Evolutionary conservation across 306 rosid genomes (phyloP).

Genomic region (Nissolia schottii): DNA sequence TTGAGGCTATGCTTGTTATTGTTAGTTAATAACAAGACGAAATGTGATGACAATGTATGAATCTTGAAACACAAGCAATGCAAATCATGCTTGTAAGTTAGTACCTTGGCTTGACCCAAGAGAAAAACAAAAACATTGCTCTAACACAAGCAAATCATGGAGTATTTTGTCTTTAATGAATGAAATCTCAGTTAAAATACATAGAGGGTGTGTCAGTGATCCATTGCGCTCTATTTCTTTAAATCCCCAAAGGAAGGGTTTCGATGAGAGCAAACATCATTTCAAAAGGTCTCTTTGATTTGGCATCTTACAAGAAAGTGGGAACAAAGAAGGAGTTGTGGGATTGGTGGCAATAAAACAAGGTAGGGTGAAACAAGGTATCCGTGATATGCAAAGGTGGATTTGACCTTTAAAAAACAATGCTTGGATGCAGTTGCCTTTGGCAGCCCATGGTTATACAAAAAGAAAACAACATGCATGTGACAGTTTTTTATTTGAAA

Average conservation of each 20-base stretch:
- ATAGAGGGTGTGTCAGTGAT: background rate
- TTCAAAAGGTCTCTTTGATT: slow-evolving; percentile 27
- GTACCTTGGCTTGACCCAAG: background rate
- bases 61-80: background rate
- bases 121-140: background rate
- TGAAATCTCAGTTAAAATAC: slow-evolving; percentile 18
- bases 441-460: slow-evolving; percentile 34
- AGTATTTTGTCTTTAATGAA: slow-evolving; percentile 20
- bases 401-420: slow-evolving; percentile 11
- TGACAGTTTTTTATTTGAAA: slow-evolving; percentile 1
- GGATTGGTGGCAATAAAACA: slow-evolving; percentile 13
- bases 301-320: slow-evolving; percentile 10
- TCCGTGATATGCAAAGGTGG: slow-evolving; percentile 27
- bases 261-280: slow-evolving; percentile 5
- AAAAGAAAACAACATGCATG: slow-evolving; percentile 23
- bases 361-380: slow-evolving; percentile 5
- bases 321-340: slow-evolving; percentile 7
- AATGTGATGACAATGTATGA: background rate
- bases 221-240: background rate
- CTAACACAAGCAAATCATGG: slow-evolving; percentile 4
- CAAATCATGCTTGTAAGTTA: background rate
- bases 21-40: background rate
- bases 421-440: background rate
- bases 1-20: background rate
- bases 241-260: background rate